Evolutionary conservation across 1,139 yeast species (phyloP).

Genomic region (Saccharomyces hybrid): DNA sequence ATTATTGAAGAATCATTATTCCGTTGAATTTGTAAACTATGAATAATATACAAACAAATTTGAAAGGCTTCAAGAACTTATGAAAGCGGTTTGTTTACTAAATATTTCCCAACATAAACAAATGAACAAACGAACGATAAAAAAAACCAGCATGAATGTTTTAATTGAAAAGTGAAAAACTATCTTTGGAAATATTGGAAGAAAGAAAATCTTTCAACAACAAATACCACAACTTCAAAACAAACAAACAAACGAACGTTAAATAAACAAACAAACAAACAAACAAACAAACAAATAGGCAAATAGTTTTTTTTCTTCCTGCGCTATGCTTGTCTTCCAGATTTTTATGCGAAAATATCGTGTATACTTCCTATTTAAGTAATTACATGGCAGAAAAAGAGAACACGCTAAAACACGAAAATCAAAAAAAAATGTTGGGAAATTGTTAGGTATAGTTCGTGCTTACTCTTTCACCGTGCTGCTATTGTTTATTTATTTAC

Average conservation of each 20-base stretch:
- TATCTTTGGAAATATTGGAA: background rate
- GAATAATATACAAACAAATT: too few relatives aligned
- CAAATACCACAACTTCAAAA: background rate
- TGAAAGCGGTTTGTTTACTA: too few relatives aligned
- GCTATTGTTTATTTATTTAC: background rate
- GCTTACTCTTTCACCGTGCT: background rate
- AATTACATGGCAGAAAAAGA: background rate
- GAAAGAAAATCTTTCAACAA: too few relatives aligned
- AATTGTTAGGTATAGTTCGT: background rate
- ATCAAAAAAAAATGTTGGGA: background rate
- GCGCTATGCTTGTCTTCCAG: background rate
- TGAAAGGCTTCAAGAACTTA: too few relatives aligned
- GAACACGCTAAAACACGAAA: background rate
- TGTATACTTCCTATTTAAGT: constrained; percentile 1
- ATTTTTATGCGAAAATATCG: background rate
- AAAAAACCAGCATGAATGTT: too few relatives aligned
- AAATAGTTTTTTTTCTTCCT: too few relatives aligned
- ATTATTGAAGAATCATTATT: too few relatives aligned
- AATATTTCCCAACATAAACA: too few relatives aligned
- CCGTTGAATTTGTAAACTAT: too few relatives aligned
- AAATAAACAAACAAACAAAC: background rate
- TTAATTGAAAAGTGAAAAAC: too few relatives aligned
- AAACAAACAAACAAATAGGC: background rate
- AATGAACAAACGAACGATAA: too few relatives aligned
- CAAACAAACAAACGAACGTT: too few relatives aligned